These are phyloP conservation scores for Ceratocystis cacaofunesta DNA, from an alignment of 2,329 filamentous ascomycete genomes.

Conservation along the genomic window DNA sequence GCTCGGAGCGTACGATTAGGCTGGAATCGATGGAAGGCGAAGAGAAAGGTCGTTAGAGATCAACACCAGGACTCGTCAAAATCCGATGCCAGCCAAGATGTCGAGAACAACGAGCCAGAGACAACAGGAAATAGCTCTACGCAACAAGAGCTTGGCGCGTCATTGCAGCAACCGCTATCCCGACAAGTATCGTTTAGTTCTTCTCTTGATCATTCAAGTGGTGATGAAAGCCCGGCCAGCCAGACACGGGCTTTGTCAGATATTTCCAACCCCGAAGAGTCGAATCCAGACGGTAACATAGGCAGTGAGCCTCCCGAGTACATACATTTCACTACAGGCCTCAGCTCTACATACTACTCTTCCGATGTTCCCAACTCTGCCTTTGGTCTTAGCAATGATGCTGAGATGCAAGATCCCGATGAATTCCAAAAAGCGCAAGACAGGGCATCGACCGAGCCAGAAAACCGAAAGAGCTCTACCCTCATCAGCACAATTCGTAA, in stretches of 20 bases:
- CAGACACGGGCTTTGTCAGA: background rate
- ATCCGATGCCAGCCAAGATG: background rate
- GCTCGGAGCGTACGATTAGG: constrained; percentile 15
- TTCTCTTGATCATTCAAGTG: background rate
- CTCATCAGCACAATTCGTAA: constrained; percentile 9
- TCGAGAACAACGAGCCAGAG: background rate
- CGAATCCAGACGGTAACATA: background rate
- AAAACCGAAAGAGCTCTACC: constrained; percentile 4
- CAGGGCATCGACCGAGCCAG: background rate
- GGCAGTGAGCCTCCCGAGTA: constrained; percentile 10
- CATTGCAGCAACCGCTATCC: background rate
- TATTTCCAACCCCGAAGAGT: background rate
- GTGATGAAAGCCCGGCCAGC: background rate
- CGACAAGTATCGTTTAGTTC: background rate
- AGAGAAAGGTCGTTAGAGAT: background rate
- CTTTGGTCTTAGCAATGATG: constrained; percentile 14
- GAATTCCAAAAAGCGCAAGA: constrained; percentile 8
- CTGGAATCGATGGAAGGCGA: constrained; percentile 9
- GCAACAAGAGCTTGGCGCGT: background rate
- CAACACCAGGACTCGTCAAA: background rate
- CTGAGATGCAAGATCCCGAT: constrained; percentile 9
- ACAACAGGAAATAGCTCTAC: background rate
- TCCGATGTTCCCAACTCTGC: constrained; percentile 15
- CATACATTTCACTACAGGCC: constrained; percentile 1
- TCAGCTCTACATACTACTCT: constrained; percentile 16